These are phyloP conservation scores for Xylariomycetidae sp. DNA, from an alignment of 2,329 filamentous ascomycete species.

Conservation along the genomic window DNA sequence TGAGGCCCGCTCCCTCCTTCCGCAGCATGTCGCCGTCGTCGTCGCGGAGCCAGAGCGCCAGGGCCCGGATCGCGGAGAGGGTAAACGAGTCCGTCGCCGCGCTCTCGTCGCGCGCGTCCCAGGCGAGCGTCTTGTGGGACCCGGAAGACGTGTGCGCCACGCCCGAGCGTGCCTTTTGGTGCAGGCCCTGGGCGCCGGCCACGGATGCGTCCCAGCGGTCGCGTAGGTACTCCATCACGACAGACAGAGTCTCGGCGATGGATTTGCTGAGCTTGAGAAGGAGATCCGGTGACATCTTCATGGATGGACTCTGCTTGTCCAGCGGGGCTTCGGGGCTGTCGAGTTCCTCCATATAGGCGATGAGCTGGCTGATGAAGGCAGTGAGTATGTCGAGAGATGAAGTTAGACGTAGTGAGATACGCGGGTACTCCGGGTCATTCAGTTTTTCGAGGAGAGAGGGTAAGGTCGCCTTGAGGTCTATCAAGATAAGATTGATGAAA, in stretches of 20 bases:
- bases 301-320: slow-evolving; percentile 12
- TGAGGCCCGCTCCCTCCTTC: slow-evolving; percentile 52
- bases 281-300: slow-evolving; percentile 51
- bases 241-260: slow-evolving; percentile 59
- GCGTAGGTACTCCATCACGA: slow-evolving; percentile 63
- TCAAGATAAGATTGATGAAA: slow-evolving; percentile 59
- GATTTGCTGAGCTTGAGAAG: slow-evolving; percentile 54
- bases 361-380: slow-evolving; percentile 54
- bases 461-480: slow-evolving; percentile 60
- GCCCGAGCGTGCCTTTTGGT: slow-evolving; percentile 43
- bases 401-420: slow-evolving; percentile 49
- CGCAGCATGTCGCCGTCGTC: slow-evolving; percentile 59
- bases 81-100: slow-evolving; percentile 53
- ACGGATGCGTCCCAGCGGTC: slow-evolving; percentile 66
- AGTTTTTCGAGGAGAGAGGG: slow-evolving; percentile 56
- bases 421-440: slow-evolving; percentile 48
- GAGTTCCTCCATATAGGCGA: slow-evolving; percentile 46
- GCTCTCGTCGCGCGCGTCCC: slow-evolving; percentile 50
- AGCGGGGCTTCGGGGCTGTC: slow-evolving; percentile 4
- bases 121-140: slow-evolving; percentile 45
- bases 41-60: slow-evolving; percentile 65
- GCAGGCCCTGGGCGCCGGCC: too few species aligned
- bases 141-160: slow-evolving; percentile 41
- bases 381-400: slow-evolving; percentile 60
- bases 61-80: slow-evolving; percentile 50